Base-by-base conservation (phyloP, 352 stramenopile species). In the Phytophthora tubulina region DNA sequence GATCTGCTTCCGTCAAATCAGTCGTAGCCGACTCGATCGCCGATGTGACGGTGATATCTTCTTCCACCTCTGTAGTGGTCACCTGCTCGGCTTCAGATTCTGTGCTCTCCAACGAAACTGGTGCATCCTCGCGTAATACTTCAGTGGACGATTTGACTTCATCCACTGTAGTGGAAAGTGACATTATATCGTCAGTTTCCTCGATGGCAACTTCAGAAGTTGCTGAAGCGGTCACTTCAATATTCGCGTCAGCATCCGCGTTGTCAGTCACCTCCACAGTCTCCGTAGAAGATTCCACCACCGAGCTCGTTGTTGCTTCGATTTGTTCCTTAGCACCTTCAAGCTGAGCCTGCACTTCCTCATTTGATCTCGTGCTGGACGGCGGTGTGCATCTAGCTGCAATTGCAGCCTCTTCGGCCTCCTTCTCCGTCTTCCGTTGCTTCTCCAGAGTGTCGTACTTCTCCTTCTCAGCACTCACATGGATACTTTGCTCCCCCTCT, bases 381-480 rank as follows among this genome's bases (percentile, higher is more conserved):
- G 56, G 41, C 14, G 67, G 41, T 4, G 67, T 48, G 0, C 50
- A 68, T 42, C 27, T 56, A 11, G 56, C 60, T 11, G 30, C 61
- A 52, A 49, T 49, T 54, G 32, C 30, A 46, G 48, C 42, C 6
- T 68, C 60, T 51, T 63, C 48, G 4, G 52, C 56, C 32, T 73
- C 52, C 17, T 74, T 71, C 49, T 76, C 70, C 2, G 13, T 30
- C 52, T 61, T 52, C 33, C 65, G 58, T 52, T 75, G 63, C 35
- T 61, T 68, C 33, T 78, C 61, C 41, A 76, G 13, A 1, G 45
- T 27, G 7, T 81, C 71, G 46, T 67, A 67, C 39, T 79, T 79
- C 3, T 75, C 54, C 46, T 84, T 83, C 55, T 86, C 72, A 3
- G 52, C 41, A 54, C 60, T 78, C 21, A 88, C 78, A 35, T 78